A percentile compares a stretch with the other conserved stretches of the same genome.
Evolutionary conservation across 2,329 filamentous ascomycete genomes (phyloP).

Genomic region (Podosphaera aphanis): DNA sequence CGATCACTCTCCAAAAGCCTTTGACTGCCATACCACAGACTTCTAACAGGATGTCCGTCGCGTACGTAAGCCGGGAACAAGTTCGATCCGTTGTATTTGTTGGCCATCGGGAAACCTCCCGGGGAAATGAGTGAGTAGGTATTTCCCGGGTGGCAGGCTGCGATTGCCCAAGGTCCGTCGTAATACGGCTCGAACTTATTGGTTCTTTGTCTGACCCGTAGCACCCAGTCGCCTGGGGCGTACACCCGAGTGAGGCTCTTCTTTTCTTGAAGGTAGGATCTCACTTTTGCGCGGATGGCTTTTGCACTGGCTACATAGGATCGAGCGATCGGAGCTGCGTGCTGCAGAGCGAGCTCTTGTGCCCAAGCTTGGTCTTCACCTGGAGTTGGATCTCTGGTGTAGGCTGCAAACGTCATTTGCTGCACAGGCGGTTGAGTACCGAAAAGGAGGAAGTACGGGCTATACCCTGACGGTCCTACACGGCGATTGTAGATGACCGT

Average conservation of each 20-base stretch:
- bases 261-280: neutral
- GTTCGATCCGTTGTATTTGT: neutral
- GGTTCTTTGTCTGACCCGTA: neutral
- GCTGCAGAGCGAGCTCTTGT: neutral
- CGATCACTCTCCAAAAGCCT: neutral
- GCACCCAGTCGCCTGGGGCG: neutral
- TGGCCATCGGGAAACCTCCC: neutral
- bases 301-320: neutral
- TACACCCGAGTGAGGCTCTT: neutral
- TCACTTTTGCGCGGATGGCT: neutral
- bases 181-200: neutral
- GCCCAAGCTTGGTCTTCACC: neutral
- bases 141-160: no score
- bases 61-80: neutral
- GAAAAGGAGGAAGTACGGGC: neutral
- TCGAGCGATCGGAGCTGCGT: neutral
- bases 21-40: neutral
- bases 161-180: neutral
- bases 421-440: neutral
- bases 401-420: neutral
- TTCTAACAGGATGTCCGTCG: neutral
- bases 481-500: neutral
- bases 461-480: neutral
- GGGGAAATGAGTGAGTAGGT: neutral
- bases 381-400: neutral